A percentile compares a stretch with the other conserved stretches of the same genome.
Conservation (phyloP, 2,329 filamentous ascomycete genomes). For the Drechslerella coelobrocha region DNA sequence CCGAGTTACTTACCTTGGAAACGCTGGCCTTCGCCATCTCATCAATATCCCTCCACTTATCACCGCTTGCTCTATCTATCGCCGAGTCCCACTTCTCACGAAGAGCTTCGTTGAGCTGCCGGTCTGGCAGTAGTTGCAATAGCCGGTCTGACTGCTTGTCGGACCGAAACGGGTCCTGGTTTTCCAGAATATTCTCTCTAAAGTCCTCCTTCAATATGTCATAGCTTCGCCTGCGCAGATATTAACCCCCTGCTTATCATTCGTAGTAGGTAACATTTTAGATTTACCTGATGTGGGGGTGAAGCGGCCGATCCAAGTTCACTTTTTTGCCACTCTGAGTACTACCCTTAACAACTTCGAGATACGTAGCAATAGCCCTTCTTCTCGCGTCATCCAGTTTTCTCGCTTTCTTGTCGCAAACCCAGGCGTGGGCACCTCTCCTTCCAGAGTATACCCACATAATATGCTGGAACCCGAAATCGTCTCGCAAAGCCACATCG, state of each 20-base stretch:
- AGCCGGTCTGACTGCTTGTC: conserved; percentile 76
- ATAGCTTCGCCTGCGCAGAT: conserved; percentile 71
- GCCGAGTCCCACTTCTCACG: conserved; percentile 89
- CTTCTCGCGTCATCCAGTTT: conserved; percentile 84
- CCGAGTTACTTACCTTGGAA: conserved; percentile 63
- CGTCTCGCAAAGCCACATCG: conserved; percentile 83
- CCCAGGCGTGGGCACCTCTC: conserved; percentile 96
- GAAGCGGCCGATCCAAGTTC: conserved; percentile 81
- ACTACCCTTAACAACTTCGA: conserved; percentile 88
- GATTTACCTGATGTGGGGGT: conserved; percentile 80
- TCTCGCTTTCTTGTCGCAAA: conserved; percentile 87
- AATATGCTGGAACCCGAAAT: conserved; percentile 96
- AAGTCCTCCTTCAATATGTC: conserved; percentile 86
- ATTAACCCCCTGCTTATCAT: conserved; percentile 1
- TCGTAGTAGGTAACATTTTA: neutral
- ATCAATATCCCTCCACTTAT: conserved; percentile 96
- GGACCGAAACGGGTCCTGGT: conserved; percentile 83
- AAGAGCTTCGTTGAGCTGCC: conserved; percentile 73
- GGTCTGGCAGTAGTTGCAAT: conserved; percentile 81
- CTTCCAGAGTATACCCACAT: conserved; percentile 98
- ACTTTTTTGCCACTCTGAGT: conserved; percentile 85
- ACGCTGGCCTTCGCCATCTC: conserved; percentile 77
- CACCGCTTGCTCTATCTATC: conserved; percentile 74
- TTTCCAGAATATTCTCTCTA: conserved; percentile 77
- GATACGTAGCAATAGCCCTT: conserved; percentile 82